Evolutionary conservation across 2,329 filamentous ascomycete genomes (phyloP).

Genomic region (Penicillium glabrum): DNA sequence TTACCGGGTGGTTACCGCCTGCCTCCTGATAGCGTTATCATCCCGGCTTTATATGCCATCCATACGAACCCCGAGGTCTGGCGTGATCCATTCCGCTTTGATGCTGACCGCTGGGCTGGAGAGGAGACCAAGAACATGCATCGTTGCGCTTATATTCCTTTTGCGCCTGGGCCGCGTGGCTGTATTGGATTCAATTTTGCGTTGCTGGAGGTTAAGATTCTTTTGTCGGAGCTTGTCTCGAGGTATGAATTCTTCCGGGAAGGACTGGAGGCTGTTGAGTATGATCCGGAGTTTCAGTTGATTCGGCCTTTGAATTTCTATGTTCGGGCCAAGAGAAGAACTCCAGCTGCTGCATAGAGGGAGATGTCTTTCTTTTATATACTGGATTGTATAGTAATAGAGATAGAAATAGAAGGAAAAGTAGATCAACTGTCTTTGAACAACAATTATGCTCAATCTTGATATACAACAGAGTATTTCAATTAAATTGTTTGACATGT

Average conservation of each 20-base stretch:
- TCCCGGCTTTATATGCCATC: constrained; percentile 50
- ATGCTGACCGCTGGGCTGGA: constrained; percentile 61
- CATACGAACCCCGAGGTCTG: constrained; percentile 57
- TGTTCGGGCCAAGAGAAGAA: constrained; percentile 16
- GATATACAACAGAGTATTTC: too few relatives aligned
- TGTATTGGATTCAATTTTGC: constrained; percentile 68
- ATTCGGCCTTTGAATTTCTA: constrained; percentile 30
- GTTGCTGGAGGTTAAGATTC: constrained; percentile 59
- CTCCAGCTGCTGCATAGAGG: neutral
- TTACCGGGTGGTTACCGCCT: constrained; percentile 62
- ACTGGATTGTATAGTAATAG: too few relatives aligned
- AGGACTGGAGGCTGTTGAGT: constrained; percentile 50
- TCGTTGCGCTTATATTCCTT: constrained; percentile 58
- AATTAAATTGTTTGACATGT: too few relatives aligned
- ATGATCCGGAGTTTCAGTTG: constrained; percentile 31
- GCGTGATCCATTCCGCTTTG: constrained; percentile 59
- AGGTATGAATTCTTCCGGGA: constrained; percentile 58
- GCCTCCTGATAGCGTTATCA: constrained; percentile 53
- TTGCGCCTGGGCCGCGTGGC: constrained; percentile 57
- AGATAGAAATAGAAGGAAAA: too few relatives aligned
- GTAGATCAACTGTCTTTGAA: too few relatives aligned
- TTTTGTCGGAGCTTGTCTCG: constrained; percentile 57
- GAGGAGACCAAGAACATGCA: constrained; percentile 52
- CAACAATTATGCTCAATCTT: too few relatives aligned
- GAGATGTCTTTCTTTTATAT: too few relatives aligned